Evolutionary conservation across 1,139 yeast species (phyloP).

Genomic region (Yamadazyma kanchanaburiensis): DNA sequence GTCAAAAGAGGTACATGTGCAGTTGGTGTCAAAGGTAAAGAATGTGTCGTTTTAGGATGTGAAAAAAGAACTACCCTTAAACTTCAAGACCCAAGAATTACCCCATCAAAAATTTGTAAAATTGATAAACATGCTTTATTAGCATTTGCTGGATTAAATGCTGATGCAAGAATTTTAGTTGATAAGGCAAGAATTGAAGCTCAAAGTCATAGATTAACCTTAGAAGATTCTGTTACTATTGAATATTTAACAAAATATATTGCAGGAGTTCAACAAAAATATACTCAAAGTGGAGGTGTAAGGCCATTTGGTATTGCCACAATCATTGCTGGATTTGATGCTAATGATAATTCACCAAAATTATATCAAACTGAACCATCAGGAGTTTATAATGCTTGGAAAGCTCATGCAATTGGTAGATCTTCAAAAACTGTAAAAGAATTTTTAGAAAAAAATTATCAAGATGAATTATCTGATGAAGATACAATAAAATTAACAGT

Average conservation of each 20-base stretch:
- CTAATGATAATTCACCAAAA: slow-evolving; percentile 74
- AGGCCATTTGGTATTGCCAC: slow-evolving; percentile 96
- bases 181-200: slow-evolving; percentile 97
- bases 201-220: slow-evolving; percentile 88
- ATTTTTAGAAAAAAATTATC: slow-evolving; percentile 87
- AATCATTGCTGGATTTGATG: slow-evolving; percentile 92
- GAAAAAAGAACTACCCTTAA: slow-evolving; percentile 94
- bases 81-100: slow-evolving; percentile 92
- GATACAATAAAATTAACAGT: slow-evolving; percentile 80
- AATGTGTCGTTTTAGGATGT: slow-evolving; percentile 89
- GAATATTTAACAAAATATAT: slow-evolving; percentile 92
- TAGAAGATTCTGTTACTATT: slow-evolving; percentile 90
- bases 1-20: slow-evolving; percentile 98
- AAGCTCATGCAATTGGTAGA: slow-evolving; percentile 96
- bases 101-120: slow-evolving; percentile 91
- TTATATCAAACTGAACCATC: slow-evolving; percentile 96
- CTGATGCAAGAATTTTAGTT: slow-evolving; percentile 92
- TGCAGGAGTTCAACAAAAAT: slow-evolving; percentile 95
- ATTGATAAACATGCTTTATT: slow-evolving; percentile 87
- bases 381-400: slow-evolving; percentile 98
- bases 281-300: slow-evolving; percentile 98
- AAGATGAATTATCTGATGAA: slow-evolving; percentile 63
- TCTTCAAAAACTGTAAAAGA: slow-evolving; percentile 94
- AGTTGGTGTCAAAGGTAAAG: slow-evolving; percentile 91
- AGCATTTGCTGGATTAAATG: slow-evolving; percentile 97